Percentiles rank a stretch among this genome's conserved stretches.
Evolutionary conservation across 2,329 filamentous ascomycete genomes (phyloP).

Genomic region (Colletotrichum simmondsii): DNA sequence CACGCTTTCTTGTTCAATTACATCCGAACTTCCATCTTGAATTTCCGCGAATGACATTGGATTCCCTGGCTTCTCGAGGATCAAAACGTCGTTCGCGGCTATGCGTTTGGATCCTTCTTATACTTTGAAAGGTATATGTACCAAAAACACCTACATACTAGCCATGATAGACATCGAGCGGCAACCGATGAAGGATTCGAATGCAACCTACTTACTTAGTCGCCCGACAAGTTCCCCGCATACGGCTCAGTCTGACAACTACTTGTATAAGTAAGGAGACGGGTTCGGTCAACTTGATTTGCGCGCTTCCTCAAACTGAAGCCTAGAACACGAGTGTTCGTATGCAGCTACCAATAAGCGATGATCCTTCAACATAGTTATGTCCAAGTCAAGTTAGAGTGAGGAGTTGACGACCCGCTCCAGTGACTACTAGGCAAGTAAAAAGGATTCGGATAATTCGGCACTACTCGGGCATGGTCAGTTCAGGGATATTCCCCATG

Average conservation of each 20-base stretch:
- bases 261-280: neutral
- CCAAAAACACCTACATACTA: neutral
- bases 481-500: too few relatives aligned
- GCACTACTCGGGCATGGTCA: too few relatives aligned
- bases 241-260: neutral
- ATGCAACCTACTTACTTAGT: neutral
- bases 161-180: neutral
- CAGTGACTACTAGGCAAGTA: too few relatives aligned
- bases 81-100: neutral
- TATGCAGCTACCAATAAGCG: too few relatives aligned
- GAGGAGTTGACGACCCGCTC: too few relatives aligned
- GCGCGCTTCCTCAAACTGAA: neutral
- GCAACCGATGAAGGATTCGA: neutral
- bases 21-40: neutral
- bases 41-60: neutral
- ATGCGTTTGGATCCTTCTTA: neutral
- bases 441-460: too few relatives aligned
- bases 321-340: neutral
- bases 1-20: neutral
- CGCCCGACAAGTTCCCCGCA: neutral
- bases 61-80: neutral
- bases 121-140: neutral
- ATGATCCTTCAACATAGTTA: too few relatives aligned
- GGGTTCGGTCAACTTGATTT: neutral
- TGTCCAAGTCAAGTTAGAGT: too few relatives aligned